Evolutionary conservation across 2,329 filamentous ascomycete species (phyloP), one percentile per base, ranked within the genome.

Genomic region (Trichoderma cornu-damae): DNA sequence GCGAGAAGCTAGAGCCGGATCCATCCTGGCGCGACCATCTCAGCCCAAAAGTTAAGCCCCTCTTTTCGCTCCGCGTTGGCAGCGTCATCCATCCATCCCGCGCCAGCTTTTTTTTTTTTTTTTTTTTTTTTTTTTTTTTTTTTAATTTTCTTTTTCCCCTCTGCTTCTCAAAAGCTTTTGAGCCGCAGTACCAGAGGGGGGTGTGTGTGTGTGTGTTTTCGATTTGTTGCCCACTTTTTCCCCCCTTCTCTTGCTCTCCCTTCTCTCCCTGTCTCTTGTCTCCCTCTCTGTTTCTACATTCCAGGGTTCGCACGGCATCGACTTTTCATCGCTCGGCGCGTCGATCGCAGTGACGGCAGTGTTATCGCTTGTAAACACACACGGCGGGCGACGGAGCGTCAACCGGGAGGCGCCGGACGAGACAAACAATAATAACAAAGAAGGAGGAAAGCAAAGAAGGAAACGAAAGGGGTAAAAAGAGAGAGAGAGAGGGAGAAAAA

Each of bases 161-260:
- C n/a, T n/a, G n/a, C n/a, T n/a, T n/a, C n/a, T n/a, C n/a, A 53
- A 53, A 34, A 53, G 30, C 50, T 53, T n/a, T n/a, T 50, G 26
- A 53, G 50, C 50, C 44, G 40, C 20, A 26, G 43, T 30, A n/a
- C 26, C 18, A 30, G 43, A 46, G 43, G 43, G 47, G 47, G n/a
- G n/a, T n/a, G n/a, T n/a, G n/a, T n/a, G n/a, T n/a, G n/a, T n/a
- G n/a, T n/a, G n/a, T n/a, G n/a, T n/a, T n/a, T n/a, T 24, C 22
- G 47, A 49, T 49, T 40, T 53, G 50, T 26, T 37, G 50, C 35
- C 50, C 50, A 53, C 50, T 53, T 53, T 53, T 53, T n/a, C 16
- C 12, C 26, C 18, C 20, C 22, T 22, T 35, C 44, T 47, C 44
- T n/a, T n/a, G n/a, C n/a, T 53, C 44, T 53, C 11, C 16, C 12